phyloP scores from a whole-genome alignment of 1,284 basidiomycete genomes.

The Irpex sp. region DNA sequence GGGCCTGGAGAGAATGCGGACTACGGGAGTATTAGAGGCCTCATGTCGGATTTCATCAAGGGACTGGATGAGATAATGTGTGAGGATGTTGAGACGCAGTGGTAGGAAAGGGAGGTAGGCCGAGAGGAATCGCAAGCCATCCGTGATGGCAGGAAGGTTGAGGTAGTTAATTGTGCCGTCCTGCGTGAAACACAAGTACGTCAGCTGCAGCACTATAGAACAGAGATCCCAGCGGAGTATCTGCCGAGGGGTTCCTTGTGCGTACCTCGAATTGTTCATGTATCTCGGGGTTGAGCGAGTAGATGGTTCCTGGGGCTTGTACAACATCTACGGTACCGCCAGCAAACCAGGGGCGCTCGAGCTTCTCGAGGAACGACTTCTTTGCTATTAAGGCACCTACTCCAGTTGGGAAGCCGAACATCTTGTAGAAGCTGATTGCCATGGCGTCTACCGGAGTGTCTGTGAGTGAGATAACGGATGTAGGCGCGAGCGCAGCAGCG shows the following conservation, averaged over 20 bases:
- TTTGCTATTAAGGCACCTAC: constrained; percentile 78
- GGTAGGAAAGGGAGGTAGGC: constrained; percentile 75
- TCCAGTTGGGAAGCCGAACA: constrained; percentile 86
- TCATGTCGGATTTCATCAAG: constrained; percentile 58
- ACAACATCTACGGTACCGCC: constrained; percentile 81
- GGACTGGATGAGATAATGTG: constrained; percentile 46
- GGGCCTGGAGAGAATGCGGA: constrained; percentile 59
- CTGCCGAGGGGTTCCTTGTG: not conserved
- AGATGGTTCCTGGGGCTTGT: constrained; percentile 68
- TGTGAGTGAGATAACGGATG: constrained; percentile 60
- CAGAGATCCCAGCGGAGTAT: not conserved
- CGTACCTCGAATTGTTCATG: constrained; percentile 76
- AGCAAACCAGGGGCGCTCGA: constrained; percentile 79
- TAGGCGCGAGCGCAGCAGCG: constrained; percentile 75
- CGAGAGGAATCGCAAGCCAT: constrained; percentile 70
- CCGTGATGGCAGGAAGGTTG: constrained; percentile 68
- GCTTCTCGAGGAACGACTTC: constrained; percentile 54
- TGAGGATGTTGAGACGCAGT: constrained; percentile 64
- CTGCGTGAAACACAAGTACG: constrained; percentile 32
- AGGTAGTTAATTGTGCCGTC: constrained; percentile 84
- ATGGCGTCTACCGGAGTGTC: constrained; percentile 74
- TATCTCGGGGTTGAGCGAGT: constrained; percentile 55
- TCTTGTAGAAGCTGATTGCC: constrained; percentile 84
- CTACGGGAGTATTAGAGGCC: constrained; percentile 50
- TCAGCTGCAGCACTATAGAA: constrained; percentile 4